These are phyloP conservation scores for Marasmius oreades DNA, from an alignment of 1,284 basidiomycete species.

Conservation along the genomic window DNA sequence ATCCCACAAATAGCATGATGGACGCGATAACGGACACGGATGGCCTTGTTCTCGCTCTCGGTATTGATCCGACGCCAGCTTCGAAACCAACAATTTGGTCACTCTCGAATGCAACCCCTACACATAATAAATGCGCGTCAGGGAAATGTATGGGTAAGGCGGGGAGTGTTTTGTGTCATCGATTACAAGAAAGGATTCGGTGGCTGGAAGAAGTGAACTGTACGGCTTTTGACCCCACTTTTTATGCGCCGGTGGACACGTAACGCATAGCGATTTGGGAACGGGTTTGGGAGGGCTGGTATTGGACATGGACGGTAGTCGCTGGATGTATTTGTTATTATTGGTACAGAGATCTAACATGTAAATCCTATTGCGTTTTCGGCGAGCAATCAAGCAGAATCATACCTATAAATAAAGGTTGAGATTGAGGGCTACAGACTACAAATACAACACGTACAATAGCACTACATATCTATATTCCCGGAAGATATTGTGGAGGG, in stretches of 20 bases:
- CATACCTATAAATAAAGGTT: no score
- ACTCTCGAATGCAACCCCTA: background rate
- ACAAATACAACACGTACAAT: no score
- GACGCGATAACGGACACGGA: conserved; percentile 10
- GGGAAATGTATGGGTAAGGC: conserved; percentile 19
- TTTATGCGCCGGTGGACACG: conserved; percentile 5
- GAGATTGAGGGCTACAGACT: no score
- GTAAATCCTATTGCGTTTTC: no score
- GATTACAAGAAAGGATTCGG: conserved; percentile 36
- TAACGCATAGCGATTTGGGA: no score
- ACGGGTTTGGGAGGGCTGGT: no score
- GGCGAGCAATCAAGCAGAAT: no score
- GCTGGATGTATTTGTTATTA: no score
- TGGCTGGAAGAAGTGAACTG: conserved; percentile 49
- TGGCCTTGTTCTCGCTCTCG: background rate
- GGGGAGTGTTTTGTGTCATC: conserved; percentile 35
- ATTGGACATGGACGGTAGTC: no score
- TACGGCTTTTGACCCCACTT: conserved; percentile 39
- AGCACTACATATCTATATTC: no score
- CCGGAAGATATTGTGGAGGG: no score
- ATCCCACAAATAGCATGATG: conserved; percentile 11
- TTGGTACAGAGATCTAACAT: no score
- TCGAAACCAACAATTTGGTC: background rate
- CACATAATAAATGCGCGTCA: conserved; percentile 13
- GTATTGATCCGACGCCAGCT: background rate